Evolutionary conservation across 2,329 filamentous ascomycete genomes (phyloP).

Genomic region (Zymoseptoria pseudotritici): DNA sequence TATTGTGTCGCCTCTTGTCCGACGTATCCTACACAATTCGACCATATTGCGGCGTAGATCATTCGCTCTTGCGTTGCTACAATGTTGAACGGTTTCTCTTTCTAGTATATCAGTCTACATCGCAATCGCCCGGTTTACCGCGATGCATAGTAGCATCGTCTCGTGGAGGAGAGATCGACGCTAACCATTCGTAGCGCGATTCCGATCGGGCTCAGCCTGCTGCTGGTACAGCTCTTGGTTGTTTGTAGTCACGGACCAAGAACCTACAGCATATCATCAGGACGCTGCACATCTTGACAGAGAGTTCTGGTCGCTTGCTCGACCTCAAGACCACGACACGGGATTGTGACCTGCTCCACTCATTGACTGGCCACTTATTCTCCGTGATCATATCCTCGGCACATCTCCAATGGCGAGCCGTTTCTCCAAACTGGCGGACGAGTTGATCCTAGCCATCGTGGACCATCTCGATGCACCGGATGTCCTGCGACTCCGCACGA

Average conservation of each 20-base stretch:
- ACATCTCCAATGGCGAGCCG: neutral
- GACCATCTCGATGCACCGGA: neutral
- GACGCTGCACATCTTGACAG: neutral
- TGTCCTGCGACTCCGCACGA: neutral
- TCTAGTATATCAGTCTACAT: neutral
- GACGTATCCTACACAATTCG: neutral
- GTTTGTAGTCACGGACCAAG: neutral
- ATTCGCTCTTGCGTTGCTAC: neutral
- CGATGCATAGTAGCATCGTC: neutral
- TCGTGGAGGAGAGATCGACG: neutral
- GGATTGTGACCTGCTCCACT: neutral
- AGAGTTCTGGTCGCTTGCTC: neutral
- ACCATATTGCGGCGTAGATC: neutral
- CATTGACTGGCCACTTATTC: neutral
- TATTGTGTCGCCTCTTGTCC: neutral
- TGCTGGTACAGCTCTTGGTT: neutral
- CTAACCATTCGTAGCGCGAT: neutral
- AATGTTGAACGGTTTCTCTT: neutral
- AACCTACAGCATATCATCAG: neutral
- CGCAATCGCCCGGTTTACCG: neutral
- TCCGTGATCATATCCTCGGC: neutral
- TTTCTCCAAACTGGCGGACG: neutral
- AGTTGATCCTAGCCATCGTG: constrained; percentile 2
- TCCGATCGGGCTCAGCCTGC: neutral
- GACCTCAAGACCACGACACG: neutral